Percentiles rank a stretch among this genome's conserved stretches.
Conservation (phyloP, 2,329 filamentous ascomycete genomes). For the Talaromyces sp. region DNA sequence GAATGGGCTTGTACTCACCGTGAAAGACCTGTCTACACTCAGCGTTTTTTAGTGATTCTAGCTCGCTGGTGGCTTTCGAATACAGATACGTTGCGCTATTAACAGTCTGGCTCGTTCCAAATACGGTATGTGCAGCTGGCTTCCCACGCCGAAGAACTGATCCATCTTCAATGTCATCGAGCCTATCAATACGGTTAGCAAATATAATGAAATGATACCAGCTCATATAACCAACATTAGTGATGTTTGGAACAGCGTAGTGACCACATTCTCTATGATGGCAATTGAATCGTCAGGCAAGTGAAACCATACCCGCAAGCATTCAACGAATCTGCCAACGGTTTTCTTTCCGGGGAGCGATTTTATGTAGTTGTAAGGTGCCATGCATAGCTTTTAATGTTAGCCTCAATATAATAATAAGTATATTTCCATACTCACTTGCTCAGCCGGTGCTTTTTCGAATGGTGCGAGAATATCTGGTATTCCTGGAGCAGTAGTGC, state of each 20-base stretch:
- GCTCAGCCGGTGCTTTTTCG: not conserved
- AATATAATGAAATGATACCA: not conserved
- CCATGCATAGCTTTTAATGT: not conserved
- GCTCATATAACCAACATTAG: not conserved
- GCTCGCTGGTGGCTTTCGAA: conserved; percentile 14
- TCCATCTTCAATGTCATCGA: conserved; percentile 38
- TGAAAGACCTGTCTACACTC: not conserved
- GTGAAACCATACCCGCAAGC: not conserved
- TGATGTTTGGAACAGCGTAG: not conserved
- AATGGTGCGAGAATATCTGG: not conserved
- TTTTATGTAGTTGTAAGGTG: not conserved
- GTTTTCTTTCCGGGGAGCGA: not conserved
- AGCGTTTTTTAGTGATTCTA: not conserved
- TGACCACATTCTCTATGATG: not conserved
- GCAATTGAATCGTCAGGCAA: not conserved
- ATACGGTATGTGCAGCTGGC: conserved; percentile 32
- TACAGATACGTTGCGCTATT: conserved; percentile 30
- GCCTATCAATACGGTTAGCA: not conserved
- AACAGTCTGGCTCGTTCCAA: conserved; percentile 31
- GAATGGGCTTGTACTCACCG: not conserved
- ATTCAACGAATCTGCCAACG: not conserved
- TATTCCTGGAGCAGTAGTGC: not conserved
- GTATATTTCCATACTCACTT: not conserved
- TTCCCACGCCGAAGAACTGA: conserved; percentile 30
- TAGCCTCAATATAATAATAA: not conserved